Evolutionary conservation across 1,284 basidiomycete genomes (phyloP), one percentile per base, ranked within the genome.

Genomic region (Hortiboletus rubellus): DNA sequence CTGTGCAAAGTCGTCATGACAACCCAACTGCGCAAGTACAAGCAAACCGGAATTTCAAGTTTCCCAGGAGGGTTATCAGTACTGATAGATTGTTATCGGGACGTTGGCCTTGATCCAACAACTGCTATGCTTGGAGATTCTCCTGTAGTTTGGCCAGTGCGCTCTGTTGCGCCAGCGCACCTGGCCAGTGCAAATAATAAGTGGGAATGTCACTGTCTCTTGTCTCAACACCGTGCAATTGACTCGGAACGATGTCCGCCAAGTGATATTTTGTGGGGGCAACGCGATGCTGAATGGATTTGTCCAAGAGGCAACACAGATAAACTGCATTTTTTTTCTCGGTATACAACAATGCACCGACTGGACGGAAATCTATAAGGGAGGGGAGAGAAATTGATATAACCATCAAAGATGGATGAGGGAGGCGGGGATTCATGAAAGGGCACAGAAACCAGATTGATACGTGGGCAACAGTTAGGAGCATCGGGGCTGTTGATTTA

Each of bases 251-350:
- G 2, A 22, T 3, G 22, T 22, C 22, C 22, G 22, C 11, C 54
- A 55, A 22, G 55, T 55, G 54, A 40, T 45, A 3, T 45, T 55
- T 27, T 54, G 54, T 36, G 45, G 54, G 42, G 45, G 54, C 17
- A 55, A 55, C 22, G 40, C 51, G 30, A 54, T 55, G 52, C 17
- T 55, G 7, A 54, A 18, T n/a, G 50, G 40, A 10, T 54, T 44
- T 34, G 50, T 38, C 18, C 51, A 54, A 27, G 50, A n/a, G 53
- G 14, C n/a, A 41, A 54, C 11, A 9, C 27, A 31, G 15, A 30
- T 12, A n/a, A n/a, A 30, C 37, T 42, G 24, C 31, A 9, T 30
- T 18, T 15, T 27, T 53, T 53, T 54, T 24, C 40, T 54, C 17
- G 31, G 30, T 9, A 43, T 51, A 14, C 53, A 54, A 22, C 50